Conservation (phyloP, 179 eudicot genomes). For the Spergularia azorica region DNA sequence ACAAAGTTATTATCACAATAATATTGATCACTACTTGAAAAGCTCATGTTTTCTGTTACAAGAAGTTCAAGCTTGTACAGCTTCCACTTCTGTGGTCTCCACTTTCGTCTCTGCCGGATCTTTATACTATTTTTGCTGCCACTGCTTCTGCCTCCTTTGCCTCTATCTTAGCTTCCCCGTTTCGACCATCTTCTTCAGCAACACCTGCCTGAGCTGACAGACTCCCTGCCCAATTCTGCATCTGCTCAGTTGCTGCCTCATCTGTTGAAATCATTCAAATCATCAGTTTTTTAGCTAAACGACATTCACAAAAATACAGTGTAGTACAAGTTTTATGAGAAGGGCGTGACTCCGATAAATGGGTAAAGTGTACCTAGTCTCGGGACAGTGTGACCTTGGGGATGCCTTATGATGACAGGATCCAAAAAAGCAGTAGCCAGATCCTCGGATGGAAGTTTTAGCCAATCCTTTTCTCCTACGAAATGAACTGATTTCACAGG, state of each 20-base stretch:
- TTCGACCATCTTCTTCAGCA: conserved; percentile 9
- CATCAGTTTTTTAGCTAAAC: neutral
- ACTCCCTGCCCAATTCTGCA: conserved; percentile 41
- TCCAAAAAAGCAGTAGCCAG: conserved; percentile 59
- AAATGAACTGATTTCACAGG: conserved; percentile 67
- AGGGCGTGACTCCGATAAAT: neutral
- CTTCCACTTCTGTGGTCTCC: conserved; percentile 21
- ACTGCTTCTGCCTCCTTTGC: conserved; percentile 18
- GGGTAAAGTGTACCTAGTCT: conserved; percentile 48
- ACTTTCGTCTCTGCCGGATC: conserved; percentile 14
- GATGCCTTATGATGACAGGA: conserved; percentile 72
- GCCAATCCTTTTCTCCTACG: conserved; percentile 78
- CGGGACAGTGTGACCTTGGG: conserved; percentile 81
- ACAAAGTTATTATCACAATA: neutral
- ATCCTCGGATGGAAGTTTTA: conserved; percentile 68
- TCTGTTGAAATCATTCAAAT: conserved; percentile 32
- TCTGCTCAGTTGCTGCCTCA: conserved; percentile 40
- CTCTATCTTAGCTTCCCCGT: conserved; percentile 13
- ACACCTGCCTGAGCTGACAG: conserved; percentile 19
- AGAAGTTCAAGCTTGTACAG: conserved; percentile 22
- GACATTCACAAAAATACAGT: neutral
- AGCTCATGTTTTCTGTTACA: neutral
- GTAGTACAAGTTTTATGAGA: too few relatives aligned
- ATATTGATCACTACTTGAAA: neutral
- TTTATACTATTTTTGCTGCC: conserved; percentile 12